phyloP scores from a whole-genome alignment of 2,329 filamentous ascomycete species.

The Ascochyta pisi region DNA sequence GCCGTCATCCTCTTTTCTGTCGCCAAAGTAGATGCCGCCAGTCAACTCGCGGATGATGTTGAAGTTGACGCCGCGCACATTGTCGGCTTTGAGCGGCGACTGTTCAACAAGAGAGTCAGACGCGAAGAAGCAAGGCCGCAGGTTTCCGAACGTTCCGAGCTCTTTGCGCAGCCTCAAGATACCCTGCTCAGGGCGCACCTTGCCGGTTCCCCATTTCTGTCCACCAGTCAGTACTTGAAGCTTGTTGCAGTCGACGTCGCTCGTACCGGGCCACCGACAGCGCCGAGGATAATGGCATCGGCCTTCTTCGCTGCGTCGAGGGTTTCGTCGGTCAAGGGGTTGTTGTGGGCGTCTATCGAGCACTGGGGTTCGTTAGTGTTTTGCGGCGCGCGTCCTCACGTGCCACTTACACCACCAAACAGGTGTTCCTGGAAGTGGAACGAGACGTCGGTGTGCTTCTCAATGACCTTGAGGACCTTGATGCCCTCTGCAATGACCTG shows the following conservation, averaged over 20 bases:
- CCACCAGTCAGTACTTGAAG: slow-evolving; percentile 17
- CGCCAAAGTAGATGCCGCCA: slow-evolving; percentile 94
- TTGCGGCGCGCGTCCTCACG: neutral
- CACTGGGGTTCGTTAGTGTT: slow-evolving; percentile 61
- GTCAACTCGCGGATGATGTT: slow-evolving; percentile 92
- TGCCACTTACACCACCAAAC: slow-evolving; percentile 80
- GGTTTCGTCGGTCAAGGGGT: slow-evolving; percentile 80
- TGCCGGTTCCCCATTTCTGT: slow-evolving; percentile 87
- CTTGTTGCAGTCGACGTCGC: neutral
- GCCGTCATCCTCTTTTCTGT: slow-evolving; percentile 80
- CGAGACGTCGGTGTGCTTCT: slow-evolving; percentile 74
- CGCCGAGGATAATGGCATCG: slow-evolving; percentile 89
- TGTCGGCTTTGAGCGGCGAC: slow-evolving; percentile 84
- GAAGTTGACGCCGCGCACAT: slow-evolving; percentile 89
- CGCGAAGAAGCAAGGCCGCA: slow-evolving; percentile 94
- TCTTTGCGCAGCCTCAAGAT: slow-evolving; percentile 91
- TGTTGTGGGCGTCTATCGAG: slow-evolving; percentile 84
- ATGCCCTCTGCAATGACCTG: slow-evolving; percentile 84
- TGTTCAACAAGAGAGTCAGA: slow-evolving; percentile 80
- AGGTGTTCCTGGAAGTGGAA: slow-evolving; percentile 93
- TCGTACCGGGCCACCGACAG: slow-evolving; percentile 85
- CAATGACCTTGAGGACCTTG: slow-evolving; percentile 82
- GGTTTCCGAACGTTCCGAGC: slow-evolving; percentile 92
- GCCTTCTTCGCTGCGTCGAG: slow-evolving; percentile 83
- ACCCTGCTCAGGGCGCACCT: slow-evolving; percentile 90